These are phyloP conservation scores for Ogataea haglerorum DNA, from an alignment of 805 yeast genomes.

Conservation along the genomic window DNA sequence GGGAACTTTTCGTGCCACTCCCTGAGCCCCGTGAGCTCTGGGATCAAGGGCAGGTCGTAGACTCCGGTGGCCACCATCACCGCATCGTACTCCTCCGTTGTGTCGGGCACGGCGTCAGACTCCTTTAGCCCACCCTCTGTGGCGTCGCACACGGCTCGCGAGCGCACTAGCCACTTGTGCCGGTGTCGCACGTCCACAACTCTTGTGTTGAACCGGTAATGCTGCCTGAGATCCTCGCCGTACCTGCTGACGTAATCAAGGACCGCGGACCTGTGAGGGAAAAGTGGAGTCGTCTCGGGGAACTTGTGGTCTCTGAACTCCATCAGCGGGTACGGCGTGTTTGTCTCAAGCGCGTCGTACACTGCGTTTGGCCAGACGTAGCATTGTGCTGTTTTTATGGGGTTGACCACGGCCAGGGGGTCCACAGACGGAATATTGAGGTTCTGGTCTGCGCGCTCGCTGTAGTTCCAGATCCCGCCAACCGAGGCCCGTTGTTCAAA, in stretches of 20 bases:
- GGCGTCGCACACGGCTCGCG: slow-evolving; percentile 31
- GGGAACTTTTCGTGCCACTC: slow-evolving; percentile 46
- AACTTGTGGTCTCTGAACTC: slow-evolving; percentile 55
- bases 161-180: slow-evolving; percentile 43
- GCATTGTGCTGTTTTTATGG: slow-evolving; percentile 8
- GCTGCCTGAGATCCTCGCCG: slow-evolving; percentile 37
- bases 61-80: slow-evolving; percentile 65
- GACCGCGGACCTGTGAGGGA: slow-evolving; percentile 58
- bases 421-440: slow-evolving; percentile 31
- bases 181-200: slow-evolving; percentile 41
- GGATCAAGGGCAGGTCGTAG: slow-evolving; percentile 55
- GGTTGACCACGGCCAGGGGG: slow-evolving; percentile 17
- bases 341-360: slow-evolving; percentile 67
- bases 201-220: slow-evolving; percentile 43
- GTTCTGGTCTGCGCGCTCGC: slow-evolving; percentile 24
- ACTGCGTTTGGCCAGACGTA: slow-evolving; percentile 51
- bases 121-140: slow-evolving; percentile 32
- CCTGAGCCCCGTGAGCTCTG: slow-evolving; percentile 50
- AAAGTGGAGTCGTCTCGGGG: slow-evolving; percentile 43
- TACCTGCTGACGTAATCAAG: slow-evolving; percentile 54
- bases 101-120: slow-evolving; percentile 17
- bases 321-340: slow-evolving; percentile 65
- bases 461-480: slow-evolving; percentile 84
- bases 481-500: slow-evolving; percentile 55
- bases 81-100: slow-evolving; percentile 52